Evolutionary conservation across 2,329 filamentous ascomycete genomes (phyloP).

Genomic region (Cytospora schulzeri): DNA sequence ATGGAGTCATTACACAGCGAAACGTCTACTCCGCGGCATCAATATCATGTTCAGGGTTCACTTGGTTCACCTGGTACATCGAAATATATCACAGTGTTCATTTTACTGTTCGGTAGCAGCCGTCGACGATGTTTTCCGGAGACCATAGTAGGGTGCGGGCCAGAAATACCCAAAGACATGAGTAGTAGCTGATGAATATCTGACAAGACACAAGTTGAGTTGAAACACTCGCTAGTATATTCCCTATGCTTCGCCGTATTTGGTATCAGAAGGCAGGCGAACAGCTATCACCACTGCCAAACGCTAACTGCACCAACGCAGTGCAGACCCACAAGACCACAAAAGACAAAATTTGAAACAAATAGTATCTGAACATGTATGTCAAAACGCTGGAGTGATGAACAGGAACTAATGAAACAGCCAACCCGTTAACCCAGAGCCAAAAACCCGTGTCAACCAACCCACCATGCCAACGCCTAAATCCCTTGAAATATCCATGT

Average conservation of each 20-base stretch:
- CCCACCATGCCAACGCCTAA: not conserved
- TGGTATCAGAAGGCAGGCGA: slow-evolving; percentile 16
- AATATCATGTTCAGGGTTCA: too few species aligned
- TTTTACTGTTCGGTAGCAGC: too few species aligned
- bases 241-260: slow-evolving; percentile 12
- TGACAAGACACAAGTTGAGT: not conserved
- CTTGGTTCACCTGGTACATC: too few species aligned
- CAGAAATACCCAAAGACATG: not conserved
- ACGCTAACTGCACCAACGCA: not conserved
- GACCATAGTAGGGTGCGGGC: too few species aligned
- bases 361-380: not conserved
- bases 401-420: not conserved
- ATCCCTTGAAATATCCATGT: not conserved
- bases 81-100: too few species aligned
- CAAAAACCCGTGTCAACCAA: not conserved
- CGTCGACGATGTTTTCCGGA: not conserved
- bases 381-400: not conserved
- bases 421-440: not conserved
- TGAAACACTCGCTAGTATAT: slow-evolving; percentile 2
- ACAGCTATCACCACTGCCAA: slow-evolving; percentile 5
- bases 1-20: too few species aligned
- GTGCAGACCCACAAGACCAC: not conserved
- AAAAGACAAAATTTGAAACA: not conserved
- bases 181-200: not conserved
- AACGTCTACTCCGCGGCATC: too few species aligned